These are phyloP conservation scores for Rasamsonia emersonii DNA, from an alignment of 2,329 filamentous ascomycete species.

Conservation along the genomic window DNA sequence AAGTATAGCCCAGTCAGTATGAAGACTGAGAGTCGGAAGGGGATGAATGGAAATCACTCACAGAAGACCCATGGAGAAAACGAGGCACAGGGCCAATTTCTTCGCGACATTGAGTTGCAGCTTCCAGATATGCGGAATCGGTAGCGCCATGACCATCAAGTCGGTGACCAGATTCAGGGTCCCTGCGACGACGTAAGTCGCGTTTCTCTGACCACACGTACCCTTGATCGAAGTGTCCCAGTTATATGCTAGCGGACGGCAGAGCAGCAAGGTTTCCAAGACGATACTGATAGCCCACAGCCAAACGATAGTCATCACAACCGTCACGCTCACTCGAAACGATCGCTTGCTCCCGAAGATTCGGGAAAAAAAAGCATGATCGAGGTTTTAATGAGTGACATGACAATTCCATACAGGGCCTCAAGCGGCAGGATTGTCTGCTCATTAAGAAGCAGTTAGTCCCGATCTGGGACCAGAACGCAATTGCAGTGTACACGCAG, in stretches of 20 bases:
- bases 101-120: neutral
- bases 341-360: too few relatives aligned
- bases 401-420: too few relatives aligned
- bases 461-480: too few relatives aligned
- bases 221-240: constrained; percentile 7
- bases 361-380: too few relatives aligned
- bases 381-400: too few relatives aligned
- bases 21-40: neutral
- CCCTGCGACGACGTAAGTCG: neutral
- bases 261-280: constrained; percentile 3
- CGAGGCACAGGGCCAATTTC: constrained; percentile 1
- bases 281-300: constrained; percentile 2
- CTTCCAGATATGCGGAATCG: constrained; percentile 4
- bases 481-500: too few relatives aligned
- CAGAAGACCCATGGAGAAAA: constrained; percentile 3
- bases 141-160: constrained; percentile 3
- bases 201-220: neutral
- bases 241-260: constrained; percentile 6
- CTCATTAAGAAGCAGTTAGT: too few relatives aligned
- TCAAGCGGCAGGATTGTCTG: too few relatives aligned
- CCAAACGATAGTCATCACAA: constrained; percentile 2
- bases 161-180: constrained; percentile 6
- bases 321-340: too few relatives aligned
- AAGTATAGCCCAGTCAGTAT: neutral
- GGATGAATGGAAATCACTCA: neutral